A percentile compares a stretch with the other conserved stretches of the same genome.
These are phyloP conservation scores for Metarhizium rileyi DNA, from an alignment of 2,329 filamentous ascomycete species.

Conservation along the genomic window DNA sequence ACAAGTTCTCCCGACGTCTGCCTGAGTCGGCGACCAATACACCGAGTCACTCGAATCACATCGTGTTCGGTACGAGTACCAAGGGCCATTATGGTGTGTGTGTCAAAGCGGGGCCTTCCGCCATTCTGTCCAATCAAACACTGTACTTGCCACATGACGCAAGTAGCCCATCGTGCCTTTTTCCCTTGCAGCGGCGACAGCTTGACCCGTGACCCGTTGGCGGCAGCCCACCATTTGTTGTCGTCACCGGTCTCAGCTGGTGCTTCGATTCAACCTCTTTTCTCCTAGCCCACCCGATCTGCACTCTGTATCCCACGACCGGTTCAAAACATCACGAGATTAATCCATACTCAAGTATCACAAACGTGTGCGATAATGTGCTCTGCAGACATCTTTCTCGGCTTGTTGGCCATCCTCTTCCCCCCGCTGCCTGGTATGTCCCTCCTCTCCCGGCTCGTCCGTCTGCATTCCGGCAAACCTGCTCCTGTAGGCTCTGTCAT, in stretches of 20 bases:
- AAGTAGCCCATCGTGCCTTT: no score
- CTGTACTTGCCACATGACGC: neutral
- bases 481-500: neutral
- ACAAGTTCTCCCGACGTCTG: no score
- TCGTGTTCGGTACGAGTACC: no score
- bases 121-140: neutral
- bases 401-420: conserved; percentile 17
- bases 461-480: neutral
- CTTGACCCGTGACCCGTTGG: neutral
- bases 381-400: conserved; percentile 51
- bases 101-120: neutral
- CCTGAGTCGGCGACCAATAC: no score
- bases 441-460: neutral
- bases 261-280: neutral
- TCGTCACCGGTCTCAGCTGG: neutral
- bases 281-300: neutral
- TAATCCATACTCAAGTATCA: neutral
- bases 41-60: no score
- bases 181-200: no score
- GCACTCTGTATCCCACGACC: neutral
- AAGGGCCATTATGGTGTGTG: no score
- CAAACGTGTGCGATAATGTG: conserved; percentile 35
- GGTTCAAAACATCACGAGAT: neutral
- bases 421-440: conserved; percentile 40
- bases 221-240: neutral